phyloP scores from a whole-genome alignment of 345 rosid species.

The Litchi chinensis region DNA sequence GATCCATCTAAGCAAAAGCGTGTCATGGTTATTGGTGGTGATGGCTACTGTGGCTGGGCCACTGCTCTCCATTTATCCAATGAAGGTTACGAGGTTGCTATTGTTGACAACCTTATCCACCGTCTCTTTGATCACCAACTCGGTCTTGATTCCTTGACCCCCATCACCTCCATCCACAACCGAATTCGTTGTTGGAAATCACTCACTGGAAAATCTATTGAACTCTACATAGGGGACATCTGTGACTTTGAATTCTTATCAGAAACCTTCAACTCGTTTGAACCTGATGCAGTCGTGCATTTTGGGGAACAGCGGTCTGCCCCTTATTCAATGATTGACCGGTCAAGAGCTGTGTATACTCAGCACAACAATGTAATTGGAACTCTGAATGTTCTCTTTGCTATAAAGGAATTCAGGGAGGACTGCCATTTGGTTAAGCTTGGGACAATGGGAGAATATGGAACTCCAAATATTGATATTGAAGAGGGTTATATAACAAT shows the following conservation, averaged over 20 bases:
- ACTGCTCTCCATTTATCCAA: conserved; percentile 92
- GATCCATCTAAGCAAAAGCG: conserved; percentile 56
- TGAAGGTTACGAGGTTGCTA: conserved; percentile 80
- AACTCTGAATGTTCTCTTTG: conserved; percentile 90
- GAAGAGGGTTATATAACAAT: conserved; percentile 97
- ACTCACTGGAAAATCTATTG: conserved; percentile 79
- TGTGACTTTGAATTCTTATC: conserved; percentile 94
- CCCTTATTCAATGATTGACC: conserved; percentile 96
- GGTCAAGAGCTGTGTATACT: conserved; percentile 86
- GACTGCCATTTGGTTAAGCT: conserved; percentile 94
- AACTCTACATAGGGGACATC: conserved; percentile 80
- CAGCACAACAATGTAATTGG: conserved; percentile 97
- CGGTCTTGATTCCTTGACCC: conserved; percentile 87
- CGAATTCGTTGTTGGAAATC: conserved; percentile 86
- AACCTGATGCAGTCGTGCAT: conserved; percentile 94
- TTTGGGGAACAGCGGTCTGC: conserved; percentile 97
- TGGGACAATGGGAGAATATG: conserved; percentile 99
- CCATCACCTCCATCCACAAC: conserved; percentile 80
- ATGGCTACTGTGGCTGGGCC: conserved; percentile 99
- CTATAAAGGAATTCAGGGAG: conserved; percentile 86
- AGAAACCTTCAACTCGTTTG: conserved; percentile 76
- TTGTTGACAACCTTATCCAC: conserved; percentile 82
- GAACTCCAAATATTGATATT: conserved; percentile 98
- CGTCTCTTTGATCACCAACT: conserved; percentile 94
- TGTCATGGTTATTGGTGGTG: conserved; percentile 97